phyloP scores from a whole-genome alignment of 2,329 filamentous ascomycete species.

The Aspergillus costaricaensis region DNA sequence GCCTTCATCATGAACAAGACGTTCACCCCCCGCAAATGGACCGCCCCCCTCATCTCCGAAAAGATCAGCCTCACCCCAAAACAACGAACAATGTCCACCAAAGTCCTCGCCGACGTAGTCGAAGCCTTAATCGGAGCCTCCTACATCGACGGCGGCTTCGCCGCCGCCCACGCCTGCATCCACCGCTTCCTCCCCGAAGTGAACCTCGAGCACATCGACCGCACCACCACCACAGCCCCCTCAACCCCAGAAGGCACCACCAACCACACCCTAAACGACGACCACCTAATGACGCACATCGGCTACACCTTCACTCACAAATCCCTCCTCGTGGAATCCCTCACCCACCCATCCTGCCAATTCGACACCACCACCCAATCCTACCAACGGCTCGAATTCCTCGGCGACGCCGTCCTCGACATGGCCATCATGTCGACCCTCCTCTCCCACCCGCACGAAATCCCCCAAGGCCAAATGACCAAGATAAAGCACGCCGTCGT shows the following conservation, averaged over 20 bases:
- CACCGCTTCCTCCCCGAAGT: slow-evolving; percentile 65
- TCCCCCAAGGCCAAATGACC: slow-evolving; percentile 68
- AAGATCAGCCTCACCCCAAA: slow-evolving; percentile 18
- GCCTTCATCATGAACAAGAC: slow-evolving; percentile 68
- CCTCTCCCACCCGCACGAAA: slow-evolving; percentile 32
- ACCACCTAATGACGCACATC: slow-evolving; percentile 40
- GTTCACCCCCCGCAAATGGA: slow-evolving; percentile 74
- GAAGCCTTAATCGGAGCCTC: slow-evolving; percentile 81
- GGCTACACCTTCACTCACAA: slow-evolving; percentile 72
- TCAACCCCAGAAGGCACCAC: background rate
- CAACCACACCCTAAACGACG: slow-evolving; percentile 22
- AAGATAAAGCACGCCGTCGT: slow-evolving; percentile 72
- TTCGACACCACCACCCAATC: slow-evolving; percentile 54
- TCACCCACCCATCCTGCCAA: slow-evolving; percentile 72
- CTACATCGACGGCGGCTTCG: slow-evolving; percentile 67
- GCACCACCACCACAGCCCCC: background rate
- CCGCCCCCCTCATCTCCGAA: slow-evolving; percentile 60
- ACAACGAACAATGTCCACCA: slow-evolving; percentile 63
- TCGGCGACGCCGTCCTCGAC: slow-evolving; percentile 85
- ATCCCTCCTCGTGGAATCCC: slow-evolving; percentile 70
- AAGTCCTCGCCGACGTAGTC: slow-evolving; percentile 82
- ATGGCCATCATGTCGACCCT: slow-evolving; percentile 64
- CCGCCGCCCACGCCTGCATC: slow-evolving; percentile 65
- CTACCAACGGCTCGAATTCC: slow-evolving; percentile 79
- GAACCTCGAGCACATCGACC: slow-evolving; percentile 24